These are phyloP conservation scores for Otatea glauca DNA, from an alignment of 176 grass and related monocot genomes.

Conservation along the genomic window DNA sequence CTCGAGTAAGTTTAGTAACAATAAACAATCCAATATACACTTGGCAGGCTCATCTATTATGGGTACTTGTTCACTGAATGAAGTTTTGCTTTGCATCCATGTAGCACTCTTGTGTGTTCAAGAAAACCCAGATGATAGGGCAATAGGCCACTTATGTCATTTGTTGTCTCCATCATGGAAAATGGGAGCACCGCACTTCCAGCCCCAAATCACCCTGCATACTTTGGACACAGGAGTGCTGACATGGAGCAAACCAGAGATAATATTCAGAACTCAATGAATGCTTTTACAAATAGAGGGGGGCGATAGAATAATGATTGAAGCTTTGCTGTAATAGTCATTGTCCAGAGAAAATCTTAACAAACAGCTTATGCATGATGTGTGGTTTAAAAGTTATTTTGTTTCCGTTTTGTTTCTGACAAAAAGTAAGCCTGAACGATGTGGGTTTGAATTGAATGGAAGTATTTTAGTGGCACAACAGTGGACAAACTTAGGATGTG, in stretches of 20 bases:
- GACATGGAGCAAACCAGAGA: neutral
- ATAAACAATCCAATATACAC: no score
- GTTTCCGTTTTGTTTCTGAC: no score
- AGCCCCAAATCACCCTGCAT: slow-evolving; percentile 15
- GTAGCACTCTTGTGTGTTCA: slow-evolving; percentile 56
- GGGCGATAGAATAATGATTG: slow-evolving; percentile 18
- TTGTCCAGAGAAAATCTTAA: no score
- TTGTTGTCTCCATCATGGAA: slow-evolving; percentile 42
- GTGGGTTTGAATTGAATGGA: no score
- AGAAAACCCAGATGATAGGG: slow-evolving; percentile 55
- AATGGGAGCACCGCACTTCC: slow-evolving; percentile 34
- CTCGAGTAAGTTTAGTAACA: no score
- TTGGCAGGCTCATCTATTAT: slow-evolving; percentile 35
- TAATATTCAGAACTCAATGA: neutral
- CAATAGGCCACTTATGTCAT: slow-evolving; percentile 37
- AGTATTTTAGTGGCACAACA: no score
- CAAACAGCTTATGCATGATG: no score
- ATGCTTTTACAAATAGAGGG: neutral
- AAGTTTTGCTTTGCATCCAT: slow-evolving; percentile 51
- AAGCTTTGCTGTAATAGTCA: no score
- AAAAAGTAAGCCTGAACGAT: no score
- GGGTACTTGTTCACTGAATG: slow-evolving; percentile 29
- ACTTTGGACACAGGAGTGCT: neutral
- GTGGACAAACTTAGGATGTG: neutral
- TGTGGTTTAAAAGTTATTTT: no score